phyloP scores from a whole-genome alignment of 352 stramenopile genomes.

The Pythium vanterpoolii region DNA sequence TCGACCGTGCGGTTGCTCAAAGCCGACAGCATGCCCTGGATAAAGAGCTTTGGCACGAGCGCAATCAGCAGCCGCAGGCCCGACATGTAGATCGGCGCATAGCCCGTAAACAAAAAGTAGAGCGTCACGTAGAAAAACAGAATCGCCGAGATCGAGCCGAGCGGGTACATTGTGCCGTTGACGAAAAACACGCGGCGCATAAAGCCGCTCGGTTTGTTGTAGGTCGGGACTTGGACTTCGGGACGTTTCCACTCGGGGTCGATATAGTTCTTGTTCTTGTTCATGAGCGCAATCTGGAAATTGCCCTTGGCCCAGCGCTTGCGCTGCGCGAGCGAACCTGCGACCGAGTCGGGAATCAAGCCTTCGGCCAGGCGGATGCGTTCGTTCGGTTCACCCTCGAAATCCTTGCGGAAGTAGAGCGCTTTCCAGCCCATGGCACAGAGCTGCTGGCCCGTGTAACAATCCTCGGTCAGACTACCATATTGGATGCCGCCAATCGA shows the following conservation, averaged over 20 bases:
- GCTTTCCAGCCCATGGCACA: conserved; percentile 43
- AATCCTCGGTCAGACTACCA: conserved; percentile 53
- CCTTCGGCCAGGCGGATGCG: conserved; percentile 43
- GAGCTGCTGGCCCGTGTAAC: conserved; percentile 37
- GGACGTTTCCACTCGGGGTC: conserved; percentile 37
- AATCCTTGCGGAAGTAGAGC: conserved; percentile 50
- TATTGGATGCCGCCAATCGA: conserved; percentile 51
- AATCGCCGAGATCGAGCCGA: conserved; percentile 74
- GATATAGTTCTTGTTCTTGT: conserved; percentile 44
- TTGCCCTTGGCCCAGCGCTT: conserved; percentile 38
- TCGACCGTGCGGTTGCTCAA: conserved; percentile 82
- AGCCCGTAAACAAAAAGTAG: conserved; percentile 82
- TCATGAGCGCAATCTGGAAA: conserved; percentile 46
- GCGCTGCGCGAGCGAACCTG: conserved; percentile 32
- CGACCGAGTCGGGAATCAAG: conserved; percentile 40
- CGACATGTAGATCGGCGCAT: conserved; percentile 81
- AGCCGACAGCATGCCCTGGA: conserved; percentile 70
- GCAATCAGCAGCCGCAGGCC: conserved; percentile 65
- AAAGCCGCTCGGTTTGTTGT: conserved; percentile 65
- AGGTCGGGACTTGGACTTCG: conserved; percentile 25
- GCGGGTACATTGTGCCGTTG: conserved; percentile 78
- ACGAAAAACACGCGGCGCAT: conserved; percentile 81
- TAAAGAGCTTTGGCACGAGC: conserved; percentile 75
- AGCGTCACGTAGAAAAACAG: conserved; percentile 86
- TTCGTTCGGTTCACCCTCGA: conserved; percentile 39